A percentile compares a stretch with the other conserved stretches of the same genome.
These are phyloP conservation scores for Helianthus tuberosus DNA, from an alignment of 129 eudicot species.

Conservation along the genomic window DNA sequence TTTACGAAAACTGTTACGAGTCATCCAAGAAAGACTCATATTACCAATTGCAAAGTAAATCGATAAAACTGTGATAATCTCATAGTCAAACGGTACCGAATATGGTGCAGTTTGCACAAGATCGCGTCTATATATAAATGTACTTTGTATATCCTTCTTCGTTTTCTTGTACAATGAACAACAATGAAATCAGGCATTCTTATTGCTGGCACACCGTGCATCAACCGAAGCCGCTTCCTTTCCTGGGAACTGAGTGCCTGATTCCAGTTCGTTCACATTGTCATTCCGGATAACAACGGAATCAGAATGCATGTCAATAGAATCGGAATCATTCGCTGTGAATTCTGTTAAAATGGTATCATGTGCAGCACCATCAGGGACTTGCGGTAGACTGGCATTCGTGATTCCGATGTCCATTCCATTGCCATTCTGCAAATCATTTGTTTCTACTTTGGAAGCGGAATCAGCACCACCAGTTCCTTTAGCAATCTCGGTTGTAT, in stretches of 20 bases:
- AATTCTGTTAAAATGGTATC: not conserved
- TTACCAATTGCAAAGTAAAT: not conserved
- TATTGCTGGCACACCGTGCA: conserved; percentile 14
- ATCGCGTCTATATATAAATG: conserved; percentile 5
- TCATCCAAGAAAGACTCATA: conserved; percentile 7
- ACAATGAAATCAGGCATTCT: conserved; percentile 28
- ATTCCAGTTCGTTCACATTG: conserved; percentile 4
- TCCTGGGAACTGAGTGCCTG: conserved; percentile 2
- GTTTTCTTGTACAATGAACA: conserved; percentile 23
- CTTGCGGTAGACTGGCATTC: conserved; percentile 8
- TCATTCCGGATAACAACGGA: conserved; percentile 8
- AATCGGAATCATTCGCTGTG: conserved; percentile 8
- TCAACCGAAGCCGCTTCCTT: conserved; percentile 21
- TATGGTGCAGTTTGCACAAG: conserved; percentile 6
- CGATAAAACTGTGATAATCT: not conserved
- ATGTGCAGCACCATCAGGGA: conserved; percentile 16
- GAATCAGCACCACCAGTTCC: conserved; percentile 7
- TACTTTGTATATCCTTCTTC: not conserved
- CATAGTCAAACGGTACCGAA: not conserved
- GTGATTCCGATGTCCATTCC: conserved; percentile 10
- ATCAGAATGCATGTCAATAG: conserved; percentile 8
- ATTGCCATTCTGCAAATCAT: conserved; percentile 21
- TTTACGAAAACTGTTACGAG: not conserved
- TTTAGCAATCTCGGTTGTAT: not conserved
- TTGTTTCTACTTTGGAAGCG: conserved; percentile 8